Base-by-base conservation (phyloP, 805 yeast species). In the Myxozyma neotropica region DNA sequence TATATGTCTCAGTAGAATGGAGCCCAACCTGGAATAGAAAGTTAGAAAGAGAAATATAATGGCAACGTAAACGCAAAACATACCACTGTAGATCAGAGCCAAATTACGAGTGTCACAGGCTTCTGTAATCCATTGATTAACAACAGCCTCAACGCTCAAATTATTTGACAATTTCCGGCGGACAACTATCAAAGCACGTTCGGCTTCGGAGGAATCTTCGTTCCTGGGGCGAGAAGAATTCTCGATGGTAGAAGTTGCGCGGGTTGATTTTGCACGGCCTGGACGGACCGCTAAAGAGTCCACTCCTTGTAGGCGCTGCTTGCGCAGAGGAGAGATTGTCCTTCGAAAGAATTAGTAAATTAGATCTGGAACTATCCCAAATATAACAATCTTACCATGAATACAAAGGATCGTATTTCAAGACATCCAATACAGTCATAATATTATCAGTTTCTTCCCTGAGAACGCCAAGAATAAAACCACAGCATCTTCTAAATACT, bases 391-490 rank as follows among this genome's bases (percentile, higher is more conserved):
- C 65, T 7, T 62, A 67, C 98, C 99, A 94, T 1, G 89, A 81
- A 69, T 93, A 92, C 56, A 94, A 78, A 0, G 99, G 97, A 77
- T 94, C 99, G 81, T 94, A 90, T 67, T 86, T 79, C 63, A 94
- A 74, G 3, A 93, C 96, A 68, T 92, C 93, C 56, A 94, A 74
- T 33, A 94, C 88, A 31, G 94, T 86, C 72, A 86, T 73, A 29
- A 95, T 89, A 65, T 85, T 85, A 29, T 84, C 88, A 36, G 77
- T 77, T 68, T 90, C 86, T 0, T 73, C 73, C 56, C 95, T 75
- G 46, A 94, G 73, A 1, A 88, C 89, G 23, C 81, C 73, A 59
- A 88, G 81, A 0, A 89, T 88, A 58, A 83, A 82, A 68, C 89
- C 96, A 66, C 95, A 86, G 39, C 87, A 82, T 61, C 81, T 79